phyloP scores from a whole-genome alignment of 164 flowering plant genomes.

The Echeveria elegans region DNA sequence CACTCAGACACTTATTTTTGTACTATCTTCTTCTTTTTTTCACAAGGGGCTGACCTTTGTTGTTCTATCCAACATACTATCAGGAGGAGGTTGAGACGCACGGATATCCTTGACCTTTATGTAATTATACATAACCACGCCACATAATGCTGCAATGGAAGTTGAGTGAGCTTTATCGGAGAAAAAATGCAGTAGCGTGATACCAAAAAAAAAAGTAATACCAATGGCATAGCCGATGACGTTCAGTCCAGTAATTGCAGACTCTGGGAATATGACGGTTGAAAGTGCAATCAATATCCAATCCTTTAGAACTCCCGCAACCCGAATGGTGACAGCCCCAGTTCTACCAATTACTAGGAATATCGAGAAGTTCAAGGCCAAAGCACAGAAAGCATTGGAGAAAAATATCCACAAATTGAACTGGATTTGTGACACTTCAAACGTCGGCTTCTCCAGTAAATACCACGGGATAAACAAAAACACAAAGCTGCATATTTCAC shows the following conservation, averaged over 20 bases:
- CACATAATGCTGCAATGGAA: conserved; percentile 59
- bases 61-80: conserved; percentile 48
- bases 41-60: conserved; percentile 33
- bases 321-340: too few species aligned
- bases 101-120: conserved; percentile 81
- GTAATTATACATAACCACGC: conserved; percentile 96
- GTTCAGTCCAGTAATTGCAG: conserved; percentile 80
- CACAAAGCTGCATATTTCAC: conserved; percentile 56
- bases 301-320: too few species aligned
- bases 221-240: conserved; percentile 93
- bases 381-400: conserved; percentile 83
- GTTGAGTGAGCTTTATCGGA: not conserved
- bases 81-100: conserved; percentile 53
- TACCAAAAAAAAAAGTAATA: conserved; percentile 18
- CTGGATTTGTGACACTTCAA: conserved; percentile 78
- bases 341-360: conserved; percentile 95
- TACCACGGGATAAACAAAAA: conserved; percentile 94
- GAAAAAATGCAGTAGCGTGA: not conserved
- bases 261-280: conserved; percentile 96
- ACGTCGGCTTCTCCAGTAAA: conserved; percentile 67
- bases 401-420: conserved; percentile 95
- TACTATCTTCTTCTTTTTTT: too few species aligned
- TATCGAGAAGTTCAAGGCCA: conserved; percentile 90
- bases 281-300: too few species aligned
- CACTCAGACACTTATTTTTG: not conserved